Percentiles rank a stretch among this genome's conserved stretches.
These are phyloP conservation scores for Salicornia ramosissima DNA, from an alignment of 148 eudicot species.

Conservation along the genomic window DNA sequence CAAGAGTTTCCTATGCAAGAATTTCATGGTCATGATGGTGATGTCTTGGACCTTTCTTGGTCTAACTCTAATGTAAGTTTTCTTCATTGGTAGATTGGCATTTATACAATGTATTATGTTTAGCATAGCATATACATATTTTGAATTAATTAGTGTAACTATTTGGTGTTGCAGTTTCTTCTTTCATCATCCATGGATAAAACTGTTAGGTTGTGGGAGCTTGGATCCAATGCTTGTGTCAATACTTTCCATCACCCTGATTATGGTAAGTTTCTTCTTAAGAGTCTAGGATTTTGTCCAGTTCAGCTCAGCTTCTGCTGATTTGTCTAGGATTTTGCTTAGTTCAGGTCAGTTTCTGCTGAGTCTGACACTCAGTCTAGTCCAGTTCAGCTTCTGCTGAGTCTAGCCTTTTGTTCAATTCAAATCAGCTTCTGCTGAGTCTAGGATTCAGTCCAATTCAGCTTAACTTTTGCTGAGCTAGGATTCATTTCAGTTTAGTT, in stretches of 20 bases:
- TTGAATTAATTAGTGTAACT: background rate
- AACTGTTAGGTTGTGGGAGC: constrained; percentile 79
- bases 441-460: no score
- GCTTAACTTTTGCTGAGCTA: no score
- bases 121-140: background rate
- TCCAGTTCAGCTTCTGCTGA: no score
- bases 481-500: no score
- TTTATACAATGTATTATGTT: background rate
- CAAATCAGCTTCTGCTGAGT: no score
- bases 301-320: no score
- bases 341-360: no score
- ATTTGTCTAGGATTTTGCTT: no score
- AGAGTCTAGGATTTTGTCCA: no score
- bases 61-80: constrained; percentile 64
- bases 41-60: constrained; percentile 82
- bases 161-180: constrained; percentile 49
- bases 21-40: constrained; percentile 55
- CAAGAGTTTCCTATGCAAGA: constrained; percentile 60
- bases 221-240: constrained; percentile 57
- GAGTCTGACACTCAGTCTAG: no score
- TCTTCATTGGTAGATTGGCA: background rate
- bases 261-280: constrained; percentile 75
- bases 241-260: constrained; percentile 56
- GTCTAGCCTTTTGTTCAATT: no score
- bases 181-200: constrained; percentile 75